Evolutionary conservation across 371 early-diverging fungal species (phyloP).

Genomic region (Circinella umbellata): DNA sequence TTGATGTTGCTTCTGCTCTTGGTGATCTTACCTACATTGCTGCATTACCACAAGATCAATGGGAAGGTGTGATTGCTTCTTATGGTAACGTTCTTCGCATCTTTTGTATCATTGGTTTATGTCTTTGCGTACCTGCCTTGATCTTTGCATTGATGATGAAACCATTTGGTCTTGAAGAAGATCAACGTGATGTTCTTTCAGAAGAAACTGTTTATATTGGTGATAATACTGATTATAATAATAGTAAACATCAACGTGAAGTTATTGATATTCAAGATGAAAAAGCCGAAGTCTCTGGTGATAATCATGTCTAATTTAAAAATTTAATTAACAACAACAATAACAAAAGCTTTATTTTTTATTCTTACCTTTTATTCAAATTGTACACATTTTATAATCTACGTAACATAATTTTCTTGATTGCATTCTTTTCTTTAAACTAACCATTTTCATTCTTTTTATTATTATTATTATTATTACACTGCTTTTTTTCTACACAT

Average conservation of each 20-base stretch:
- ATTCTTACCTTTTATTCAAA: too few species aligned
- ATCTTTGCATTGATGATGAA: slow-evolving; percentile 19
- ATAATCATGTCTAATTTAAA: background rate
- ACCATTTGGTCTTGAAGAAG: slow-evolving; percentile 23
- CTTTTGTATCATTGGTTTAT: slow-evolving; percentile 39
- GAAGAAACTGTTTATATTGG: slow-evolving; percentile 13
- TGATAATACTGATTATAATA: background rate
- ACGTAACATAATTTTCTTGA: too few species aligned
- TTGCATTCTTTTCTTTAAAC: too few species aligned
- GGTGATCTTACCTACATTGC: slow-evolving; percentile 21
- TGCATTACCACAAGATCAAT: slow-evolving; percentile 26
- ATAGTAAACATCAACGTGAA: slow-evolving; percentile 2
- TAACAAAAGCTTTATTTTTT: too few species aligned
- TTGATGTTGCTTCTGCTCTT: slow-evolving; percentile 21
- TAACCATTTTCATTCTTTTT: too few species aligned
- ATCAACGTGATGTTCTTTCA: slow-evolving; percentile 12
- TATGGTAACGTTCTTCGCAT: slow-evolving; percentile 37
- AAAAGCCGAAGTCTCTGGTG: background rate
- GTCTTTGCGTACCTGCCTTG: slow-evolving; percentile 25
- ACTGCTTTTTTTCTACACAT: too few species aligned
- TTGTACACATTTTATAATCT: too few species aligned
- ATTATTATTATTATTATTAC: too few species aligned
- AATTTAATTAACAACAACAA: too few species aligned
- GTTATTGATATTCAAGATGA: background rate
- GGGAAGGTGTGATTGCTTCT: slow-evolving; percentile 18